Evolutionary conservation across 2,329 filamentous ascomycete genomes (phyloP).

Genomic region (Parastagonospora nodorum): DNA sequence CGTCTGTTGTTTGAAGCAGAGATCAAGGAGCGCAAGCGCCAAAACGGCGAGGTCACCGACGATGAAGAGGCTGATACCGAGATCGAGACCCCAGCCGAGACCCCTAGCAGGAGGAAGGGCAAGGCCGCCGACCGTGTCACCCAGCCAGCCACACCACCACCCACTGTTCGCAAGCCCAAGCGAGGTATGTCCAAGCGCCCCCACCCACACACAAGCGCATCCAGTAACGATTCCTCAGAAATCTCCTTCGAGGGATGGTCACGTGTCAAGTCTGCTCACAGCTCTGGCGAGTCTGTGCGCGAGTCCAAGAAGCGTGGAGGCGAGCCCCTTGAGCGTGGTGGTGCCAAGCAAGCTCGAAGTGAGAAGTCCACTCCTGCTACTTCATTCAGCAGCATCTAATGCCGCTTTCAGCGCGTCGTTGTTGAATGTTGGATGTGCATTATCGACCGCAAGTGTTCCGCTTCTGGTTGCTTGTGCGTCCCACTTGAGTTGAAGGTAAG

Average conservation of each 20-base stretch:
- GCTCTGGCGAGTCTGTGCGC: slow-evolving; percentile 44
- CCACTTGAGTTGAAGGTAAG: not conserved
- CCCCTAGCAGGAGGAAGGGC: slow-evolving; percentile 35
- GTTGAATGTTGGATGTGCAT: slow-evolving; percentile 7
- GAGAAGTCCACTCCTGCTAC: slow-evolving; percentile 32
- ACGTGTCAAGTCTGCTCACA: slow-evolving; percentile 61
- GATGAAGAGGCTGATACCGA: slow-evolving; percentile 65
- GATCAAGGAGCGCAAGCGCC: slow-evolving; percentile 51
- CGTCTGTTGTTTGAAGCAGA: slow-evolving; percentile 70
- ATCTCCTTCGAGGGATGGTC: slow-evolving; percentile 68
- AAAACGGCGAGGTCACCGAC: slow-evolving; percentile 50
- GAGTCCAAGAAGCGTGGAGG: slow-evolving; percentile 45
- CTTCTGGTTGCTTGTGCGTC: slow-evolving; percentile 1
- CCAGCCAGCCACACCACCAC: slow-evolving; percentile 60
- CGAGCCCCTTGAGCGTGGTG: slow-evolving; percentile 31
- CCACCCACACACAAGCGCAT: not conserved
- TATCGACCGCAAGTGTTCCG: not conserved
- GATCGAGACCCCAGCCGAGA: slow-evolving; percentile 49
- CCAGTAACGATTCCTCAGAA: slow-evolving; percentile 21
- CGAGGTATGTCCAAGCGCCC: slow-evolving; percentile 54
- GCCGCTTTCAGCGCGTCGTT: slow-evolving; percentile 21
- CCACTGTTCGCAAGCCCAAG: slow-evolving; percentile 64
- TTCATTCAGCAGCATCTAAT: slow-evolving; percentile 35
- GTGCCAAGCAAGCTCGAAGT: slow-evolving; percentile 41
- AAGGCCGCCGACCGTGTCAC: slow-evolving; percentile 58